Conservation (phyloP, 345 rosid genomes). For the Euphorbia lathyris region DNA sequence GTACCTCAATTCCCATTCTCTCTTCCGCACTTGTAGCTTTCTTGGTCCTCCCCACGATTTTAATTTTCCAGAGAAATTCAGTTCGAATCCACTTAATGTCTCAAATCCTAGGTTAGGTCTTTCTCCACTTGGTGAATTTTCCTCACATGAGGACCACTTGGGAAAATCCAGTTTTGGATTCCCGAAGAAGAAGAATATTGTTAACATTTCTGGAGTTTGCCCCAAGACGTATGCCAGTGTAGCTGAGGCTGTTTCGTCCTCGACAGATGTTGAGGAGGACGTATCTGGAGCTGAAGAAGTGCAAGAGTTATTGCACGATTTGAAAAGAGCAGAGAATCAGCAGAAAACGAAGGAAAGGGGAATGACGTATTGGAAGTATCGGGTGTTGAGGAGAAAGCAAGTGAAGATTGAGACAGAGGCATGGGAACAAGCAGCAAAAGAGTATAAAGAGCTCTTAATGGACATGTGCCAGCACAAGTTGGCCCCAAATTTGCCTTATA, state of each 20-base stretch:
- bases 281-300: constrained; percentile 56
- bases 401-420: constrained; percentile 91
- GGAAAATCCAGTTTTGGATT: constrained; percentile 35
- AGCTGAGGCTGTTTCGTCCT: constrained; percentile 72
- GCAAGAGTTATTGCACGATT: constrained; percentile 55
- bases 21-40: constrained; percentile 30
- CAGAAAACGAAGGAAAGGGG: constrained; percentile 39
- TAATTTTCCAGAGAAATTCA: constrained; percentile 17
- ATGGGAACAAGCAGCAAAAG: constrained; percentile 84
- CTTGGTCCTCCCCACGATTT: constrained; percentile 38
- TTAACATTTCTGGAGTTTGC: constrained; percentile 32
- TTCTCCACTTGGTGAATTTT: constrained; percentile 32
- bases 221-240: constrained; percentile 59
- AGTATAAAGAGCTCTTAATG: constrained; percentile 70
- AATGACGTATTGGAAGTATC: constrained; percentile 41
- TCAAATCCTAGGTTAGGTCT: constrained; percentile 21
- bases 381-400: constrained; percentile 60
- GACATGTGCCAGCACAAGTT: constrained; percentile 93
- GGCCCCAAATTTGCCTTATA: constrained; percentile 91
- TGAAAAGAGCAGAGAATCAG: constrained; percentile 52
- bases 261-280: constrained; percentile 79
- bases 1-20: constrained; percentile 21
- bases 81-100: constrained; percentile 20
- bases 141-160: constrained; percentile 29
- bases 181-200: constrained; percentile 17